Evolutionary conservation across 148 eudicot species (phyloP).

Genomic region (Chenopodium album): DNA sequence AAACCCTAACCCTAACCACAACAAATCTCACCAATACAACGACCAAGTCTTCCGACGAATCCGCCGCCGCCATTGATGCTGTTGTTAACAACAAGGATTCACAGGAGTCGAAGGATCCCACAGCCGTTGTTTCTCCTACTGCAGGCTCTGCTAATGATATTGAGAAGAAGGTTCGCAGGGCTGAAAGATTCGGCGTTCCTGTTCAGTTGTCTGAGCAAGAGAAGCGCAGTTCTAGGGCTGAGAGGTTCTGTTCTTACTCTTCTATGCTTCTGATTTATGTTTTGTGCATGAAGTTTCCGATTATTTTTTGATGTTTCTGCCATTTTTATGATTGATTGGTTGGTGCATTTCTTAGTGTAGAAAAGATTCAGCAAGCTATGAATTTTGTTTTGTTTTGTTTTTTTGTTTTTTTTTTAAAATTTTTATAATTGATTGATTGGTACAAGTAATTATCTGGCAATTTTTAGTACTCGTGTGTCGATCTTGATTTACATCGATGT

Average conservation of each 20-base stretch:
- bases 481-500: too few species aligned
- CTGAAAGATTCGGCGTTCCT: constrained; percentile 83
- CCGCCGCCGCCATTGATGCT: not conserved
- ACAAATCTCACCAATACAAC: constrained; percentile 6
- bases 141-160: constrained; percentile 30
- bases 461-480: too few species aligned
- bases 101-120: constrained; percentile 26
- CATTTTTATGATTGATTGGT: not conserved
- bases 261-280: not conserved
- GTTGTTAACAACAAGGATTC: not conserved
- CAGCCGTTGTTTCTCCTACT: constrained; percentile 17
- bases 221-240: constrained; percentile 76
- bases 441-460: too few species aligned
- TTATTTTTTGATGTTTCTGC: too few species aligned
- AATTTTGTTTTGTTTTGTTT: too few species aligned
- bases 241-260: constrained; percentile 51
- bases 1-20: constrained; percentile 30
- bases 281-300: too few species aligned
- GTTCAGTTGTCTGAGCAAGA: constrained; percentile 68
- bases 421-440: too few species aligned
- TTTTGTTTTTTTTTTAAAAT: too few species aligned
- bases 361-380: too few species aligned
- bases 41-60: constrained; percentile 3
- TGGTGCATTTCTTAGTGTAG: not conserved
- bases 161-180: constrained; percentile 75